Evolutionary conservation across 257 asterid genomes (phyloP).

Genomic region (Verbascum thapsus): DNA sequence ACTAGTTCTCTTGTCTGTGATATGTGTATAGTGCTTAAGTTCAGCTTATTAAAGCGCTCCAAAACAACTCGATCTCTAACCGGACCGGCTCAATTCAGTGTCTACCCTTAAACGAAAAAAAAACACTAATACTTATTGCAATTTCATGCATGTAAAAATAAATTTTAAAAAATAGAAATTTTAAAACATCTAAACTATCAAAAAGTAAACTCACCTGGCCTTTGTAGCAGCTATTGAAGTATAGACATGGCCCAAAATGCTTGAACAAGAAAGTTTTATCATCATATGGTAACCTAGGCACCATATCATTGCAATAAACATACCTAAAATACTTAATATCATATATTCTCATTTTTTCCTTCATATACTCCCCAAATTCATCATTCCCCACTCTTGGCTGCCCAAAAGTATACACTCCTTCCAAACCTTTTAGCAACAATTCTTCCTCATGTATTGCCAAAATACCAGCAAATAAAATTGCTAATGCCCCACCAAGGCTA

Average conservation of each 20-base stretch:
- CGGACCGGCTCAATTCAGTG: no score
- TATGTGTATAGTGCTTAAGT: no score
- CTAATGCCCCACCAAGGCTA: conserved; percentile 79
- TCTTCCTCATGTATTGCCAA: conserved; percentile 58
- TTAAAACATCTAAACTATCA: no score
- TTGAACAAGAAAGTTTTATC: conserved; percentile 56
- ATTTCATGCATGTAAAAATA: no score
- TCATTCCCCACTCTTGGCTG: conserved; percentile 80
- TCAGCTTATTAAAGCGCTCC: no score
- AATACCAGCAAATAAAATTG: conserved; percentile 49
- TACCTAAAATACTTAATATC: conserved; percentile 52
- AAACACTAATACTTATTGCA: no score
- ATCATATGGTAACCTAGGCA: conserved; percentile 79
- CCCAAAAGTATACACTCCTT: conserved; percentile 80
- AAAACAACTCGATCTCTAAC: no score
- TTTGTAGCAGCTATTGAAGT: conserved; percentile 57
- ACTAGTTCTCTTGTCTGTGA: no score
- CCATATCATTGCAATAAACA: conserved; percentile 66
- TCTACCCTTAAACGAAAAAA: no score
- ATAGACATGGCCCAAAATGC: conserved; percentile 74
- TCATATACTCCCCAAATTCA: conserved; percentile 67
- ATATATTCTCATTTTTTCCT: conserved; percentile 36
- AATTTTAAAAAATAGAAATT: no score
- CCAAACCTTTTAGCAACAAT: conserved; percentile 43
- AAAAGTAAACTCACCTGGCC: conserved; percentile 65